Conservation (phyloP, 1,284 basidiomycete species). For the Ceratorhiza oryzae-sativae region DNA sequence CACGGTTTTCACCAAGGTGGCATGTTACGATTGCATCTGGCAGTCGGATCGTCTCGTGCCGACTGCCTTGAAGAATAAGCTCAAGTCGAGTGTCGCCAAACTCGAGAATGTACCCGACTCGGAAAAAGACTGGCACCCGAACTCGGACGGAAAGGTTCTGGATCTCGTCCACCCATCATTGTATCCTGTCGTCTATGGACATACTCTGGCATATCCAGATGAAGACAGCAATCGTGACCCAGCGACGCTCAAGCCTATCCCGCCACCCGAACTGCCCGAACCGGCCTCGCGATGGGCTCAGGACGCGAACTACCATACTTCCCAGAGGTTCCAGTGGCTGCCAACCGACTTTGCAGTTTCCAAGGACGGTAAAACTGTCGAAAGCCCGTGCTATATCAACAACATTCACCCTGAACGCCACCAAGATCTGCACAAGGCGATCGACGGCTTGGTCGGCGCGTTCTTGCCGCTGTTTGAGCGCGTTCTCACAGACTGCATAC, state of each 20-base stretch:
- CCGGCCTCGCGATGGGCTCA: neutral
- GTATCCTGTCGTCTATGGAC: constrained; percentile 53
- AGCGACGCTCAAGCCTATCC: neutral
- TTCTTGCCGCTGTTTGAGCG: constrained; percentile 49
- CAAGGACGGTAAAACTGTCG: constrained; percentile 42
- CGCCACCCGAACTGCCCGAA: neutral
- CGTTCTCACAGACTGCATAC: constrained; percentile 56
- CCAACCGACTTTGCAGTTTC: constrained; percentile 51
- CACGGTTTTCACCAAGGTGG: constrained; percentile 3
- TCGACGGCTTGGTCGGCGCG: constrained; percentile 44
- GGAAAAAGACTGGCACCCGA: constrained; percentile 58
- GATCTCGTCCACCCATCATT: constrained; percentile 58
- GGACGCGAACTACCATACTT: constrained; percentile 11
- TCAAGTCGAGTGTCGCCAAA: constrained; percentile 45
- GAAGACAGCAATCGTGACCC: neutral
- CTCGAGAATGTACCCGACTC: constrained; percentile 54
- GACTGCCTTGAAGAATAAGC: neutral
- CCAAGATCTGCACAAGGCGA: constrained; percentile 41
- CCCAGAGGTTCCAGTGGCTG: constrained; percentile 52
- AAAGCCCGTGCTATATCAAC: constrained; percentile 49
- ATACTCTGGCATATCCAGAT: constrained; percentile 38
- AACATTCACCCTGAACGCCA: constrained; percentile 53
- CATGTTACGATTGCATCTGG: constrained; percentile 28
- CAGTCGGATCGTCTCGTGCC: constrained; percentile 39
- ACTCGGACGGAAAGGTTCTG: constrained; percentile 55